A percentile compares a stretch with the other conserved stretches of the same genome.
phyloP scores from a whole-genome alignment of 2,329 filamentous ascomycete species.

The Leptosphaerulina australis region DNA sequence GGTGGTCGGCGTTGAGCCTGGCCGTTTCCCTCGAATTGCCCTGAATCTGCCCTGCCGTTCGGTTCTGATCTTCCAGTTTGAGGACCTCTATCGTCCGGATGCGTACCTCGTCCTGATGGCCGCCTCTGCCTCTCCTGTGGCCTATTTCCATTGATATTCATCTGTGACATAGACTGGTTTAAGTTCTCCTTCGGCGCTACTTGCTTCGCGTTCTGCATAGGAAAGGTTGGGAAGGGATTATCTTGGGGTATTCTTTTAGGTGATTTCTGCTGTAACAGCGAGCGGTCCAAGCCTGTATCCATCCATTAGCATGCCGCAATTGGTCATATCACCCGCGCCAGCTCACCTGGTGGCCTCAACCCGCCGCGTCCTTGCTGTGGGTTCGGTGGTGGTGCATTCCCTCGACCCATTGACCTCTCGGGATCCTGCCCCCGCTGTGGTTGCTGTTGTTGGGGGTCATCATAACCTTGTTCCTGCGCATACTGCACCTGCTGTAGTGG shows the following conservation, averaged over 20 bases:
- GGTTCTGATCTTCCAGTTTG: conserved; percentile 28
- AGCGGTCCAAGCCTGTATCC: conserved; percentile 39
- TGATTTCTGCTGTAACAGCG: conserved; percentile 35
- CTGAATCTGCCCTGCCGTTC: conserved; percentile 43
- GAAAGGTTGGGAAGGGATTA: conserved; percentile 58
- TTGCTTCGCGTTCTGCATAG: conserved; percentile 35
- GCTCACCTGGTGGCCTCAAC: conserved; percentile 40
- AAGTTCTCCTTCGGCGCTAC: conserved; percentile 26
- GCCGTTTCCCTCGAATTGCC: conserved; percentile 40
- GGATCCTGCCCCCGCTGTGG: conserved; percentile 37
- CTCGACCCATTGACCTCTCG: conserved; percentile 33
- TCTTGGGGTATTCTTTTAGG: conserved; percentile 47
- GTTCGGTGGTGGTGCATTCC: conserved; percentile 27
- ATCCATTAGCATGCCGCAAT: neutral
- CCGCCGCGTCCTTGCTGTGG: conserved; percentile 34
- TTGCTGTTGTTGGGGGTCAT: conserved; percentile 33
- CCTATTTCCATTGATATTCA: conserved; percentile 38
- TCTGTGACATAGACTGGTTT: conserved; percentile 45
- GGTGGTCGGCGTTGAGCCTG: conserved; percentile 36
- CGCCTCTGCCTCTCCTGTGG: conserved; percentile 26
- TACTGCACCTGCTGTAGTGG: conserved; percentile 33
- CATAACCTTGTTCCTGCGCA: conserved; percentile 36
- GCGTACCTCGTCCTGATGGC: conserved; percentile 30
- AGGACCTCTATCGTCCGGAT: conserved; percentile 31
- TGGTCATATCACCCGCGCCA: neutral